Evolutionary conservation across 495 filamentous ascomycete species (phyloP).

Genomic region (Talaromyces proteolyticus): DNA sequence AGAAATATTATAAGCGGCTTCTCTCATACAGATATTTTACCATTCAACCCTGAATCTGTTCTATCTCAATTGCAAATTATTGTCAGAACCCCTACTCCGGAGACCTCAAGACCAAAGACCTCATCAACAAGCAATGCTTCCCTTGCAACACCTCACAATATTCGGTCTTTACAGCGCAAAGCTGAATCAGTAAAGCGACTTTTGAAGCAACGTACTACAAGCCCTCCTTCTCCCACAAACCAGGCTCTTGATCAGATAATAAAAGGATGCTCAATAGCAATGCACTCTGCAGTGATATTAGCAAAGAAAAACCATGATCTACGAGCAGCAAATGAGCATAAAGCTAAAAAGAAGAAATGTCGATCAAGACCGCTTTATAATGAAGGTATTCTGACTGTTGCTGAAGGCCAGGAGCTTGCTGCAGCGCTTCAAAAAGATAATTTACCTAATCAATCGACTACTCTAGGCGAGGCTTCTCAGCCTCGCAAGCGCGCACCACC

Average conservation of each 20-base stretch:
- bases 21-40: too few relatives aligned
- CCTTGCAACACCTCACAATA: not conserved
- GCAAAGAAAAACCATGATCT: not conserved
- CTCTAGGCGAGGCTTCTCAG: too few relatives aligned
- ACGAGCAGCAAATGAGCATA: not conserved
- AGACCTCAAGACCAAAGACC: not conserved
- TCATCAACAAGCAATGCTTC: not conserved
- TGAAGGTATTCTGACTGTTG: too few relatives aligned
- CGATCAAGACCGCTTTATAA: too few relatives aligned
- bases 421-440: not conserved
- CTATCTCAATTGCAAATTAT: not conserved
- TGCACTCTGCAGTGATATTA: not conserved
- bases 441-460: too few relatives aligned
- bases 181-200: not conserved
- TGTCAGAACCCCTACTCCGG: not conserved
- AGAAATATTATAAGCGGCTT: too few relatives aligned
- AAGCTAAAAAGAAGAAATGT: not conserved
- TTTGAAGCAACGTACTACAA: not conserved
- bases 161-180: not conserved
- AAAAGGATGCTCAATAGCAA: not conserved
- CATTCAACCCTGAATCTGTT: not conserved
- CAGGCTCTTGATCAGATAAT: not conserved
- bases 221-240: not conserved
- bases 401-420: not conserved
- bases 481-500: too few relatives aligned